These are phyloP conservation scores for Limonium bicolor DNA, from an alignment of 148 eudicot genomes.

Conservation along the genomic window DNA sequence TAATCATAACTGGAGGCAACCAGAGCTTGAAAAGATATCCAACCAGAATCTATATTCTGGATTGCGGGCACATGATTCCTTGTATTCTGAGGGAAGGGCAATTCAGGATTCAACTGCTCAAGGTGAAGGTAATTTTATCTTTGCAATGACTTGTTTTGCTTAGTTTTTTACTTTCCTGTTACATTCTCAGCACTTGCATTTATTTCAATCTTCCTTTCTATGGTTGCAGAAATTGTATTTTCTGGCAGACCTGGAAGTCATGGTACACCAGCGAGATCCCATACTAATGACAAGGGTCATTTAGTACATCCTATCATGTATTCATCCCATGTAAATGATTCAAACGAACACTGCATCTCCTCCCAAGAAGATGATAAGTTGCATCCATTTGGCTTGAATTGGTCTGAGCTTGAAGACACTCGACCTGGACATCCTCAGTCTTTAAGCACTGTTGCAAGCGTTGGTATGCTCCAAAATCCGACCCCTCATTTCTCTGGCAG, in stretches of 20 bases:
- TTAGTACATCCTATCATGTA: slow-evolving; percentile 20
- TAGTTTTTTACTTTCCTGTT: too few species aligned
- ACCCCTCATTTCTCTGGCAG: slow-evolving; percentile 26
- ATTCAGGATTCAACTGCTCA: slow-evolving; percentile 42
- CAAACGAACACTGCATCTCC: slow-evolving; percentile 17
- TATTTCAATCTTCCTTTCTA: background rate
- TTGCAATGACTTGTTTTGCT: background rate
- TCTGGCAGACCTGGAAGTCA: slow-evolving; percentile 74
- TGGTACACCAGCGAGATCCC: slow-evolving; percentile 21
- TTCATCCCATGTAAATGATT: slow-evolving; percentile 22
- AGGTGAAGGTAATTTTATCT: slow-evolving; percentile 71
- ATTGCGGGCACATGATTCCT: slow-evolving; percentile 20
- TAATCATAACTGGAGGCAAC: slow-evolving; percentile 31
- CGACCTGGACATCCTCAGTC: slow-evolving; percentile 32
- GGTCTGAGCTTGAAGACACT: slow-evolving; percentile 83
- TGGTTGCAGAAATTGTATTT: slow-evolving; percentile 67
- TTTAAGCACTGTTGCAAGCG: slow-evolving; percentile 20
- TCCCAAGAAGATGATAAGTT: slow-evolving; percentile 40
- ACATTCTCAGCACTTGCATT: background rate
- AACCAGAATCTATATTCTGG: slow-evolving; percentile 20
- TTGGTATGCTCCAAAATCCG: slow-evolving; percentile 25
- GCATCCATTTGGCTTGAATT: slow-evolving; percentile 84
- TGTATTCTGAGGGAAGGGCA: slow-evolving; percentile 25
- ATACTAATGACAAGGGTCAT: slow-evolving; percentile 21
- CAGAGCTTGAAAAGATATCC: slow-evolving; percentile 31